Evolutionary conservation across 31 red algal genomes (phyloP).

Genomic region (Odonthalia washingtoniensis): DNA sequence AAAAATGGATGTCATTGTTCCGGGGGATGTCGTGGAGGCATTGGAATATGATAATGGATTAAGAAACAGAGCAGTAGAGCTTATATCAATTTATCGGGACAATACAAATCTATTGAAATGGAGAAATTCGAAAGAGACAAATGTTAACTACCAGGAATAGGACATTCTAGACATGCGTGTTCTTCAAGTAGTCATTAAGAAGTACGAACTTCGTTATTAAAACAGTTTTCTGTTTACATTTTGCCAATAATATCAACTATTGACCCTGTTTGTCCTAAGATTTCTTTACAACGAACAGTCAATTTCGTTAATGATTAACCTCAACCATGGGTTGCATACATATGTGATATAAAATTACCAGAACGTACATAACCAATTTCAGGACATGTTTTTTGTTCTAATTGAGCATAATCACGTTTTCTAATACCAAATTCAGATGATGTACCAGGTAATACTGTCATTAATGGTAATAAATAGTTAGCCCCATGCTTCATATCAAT

Average conservation of each 20-base stretch:
- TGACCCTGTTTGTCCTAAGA: conserved; percentile 48
- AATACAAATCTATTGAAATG: too few relatives aligned
- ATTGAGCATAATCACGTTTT: conserved; percentile 79
- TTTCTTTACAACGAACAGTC: conserved; percentile 83
- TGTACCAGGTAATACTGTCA: conserved; percentile 80
- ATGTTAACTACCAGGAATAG: conserved; percentile 86
- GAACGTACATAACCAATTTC: conserved; percentile 89
- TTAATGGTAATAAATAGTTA: conserved; percentile 78
- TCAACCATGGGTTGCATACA: conserved; percentile 65
- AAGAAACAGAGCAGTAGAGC: too few relatives aligned
- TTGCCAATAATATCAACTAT: conserved; percentile 81
- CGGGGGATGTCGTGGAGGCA: too few relatives aligned
- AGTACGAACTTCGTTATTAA: conserved; percentile 81
- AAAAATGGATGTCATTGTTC: too few relatives aligned
- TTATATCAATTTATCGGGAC: too few relatives aligned
- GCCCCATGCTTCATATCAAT: conserved; percentile 87
- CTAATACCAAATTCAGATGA: conserved; percentile 85
- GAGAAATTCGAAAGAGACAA: too few relatives aligned
- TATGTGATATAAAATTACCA: conserved; percentile 55
- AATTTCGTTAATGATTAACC: conserved; percentile 71
- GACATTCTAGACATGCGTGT: conserved; percentile 80
- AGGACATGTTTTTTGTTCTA: conserved; percentile 89
- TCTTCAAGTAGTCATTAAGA: conserved; percentile 94
- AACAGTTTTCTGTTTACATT: conserved; percentile 75
- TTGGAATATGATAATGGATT: too few relatives aligned